Evolutionary conservation across 2,329 filamentous ascomycete genomes (phyloP), one percentile per base, ranked within the genome.

Genomic region (Helotiales sp.): DNA sequence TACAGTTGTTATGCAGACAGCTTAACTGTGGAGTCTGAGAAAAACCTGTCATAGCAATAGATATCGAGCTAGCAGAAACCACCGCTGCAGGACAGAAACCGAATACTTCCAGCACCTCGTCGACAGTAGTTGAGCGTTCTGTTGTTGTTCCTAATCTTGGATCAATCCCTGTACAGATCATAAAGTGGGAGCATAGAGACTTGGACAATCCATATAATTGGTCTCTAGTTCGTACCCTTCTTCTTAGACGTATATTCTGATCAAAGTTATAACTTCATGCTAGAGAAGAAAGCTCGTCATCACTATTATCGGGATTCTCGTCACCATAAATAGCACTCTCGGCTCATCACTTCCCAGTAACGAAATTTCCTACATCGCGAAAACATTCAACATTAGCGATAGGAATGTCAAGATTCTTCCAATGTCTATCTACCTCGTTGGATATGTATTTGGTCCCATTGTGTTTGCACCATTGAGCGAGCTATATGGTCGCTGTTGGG

Each of bases 381-480:
- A 40, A 1, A 28, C 61, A 40, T 55, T 63, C 15, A 24, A 37
- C 2, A 47, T 63, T 24, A 40, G 17, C 0, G 20, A 32, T 6
- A 55, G 17, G n/a, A 30, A 26, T n/a, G 22, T 55, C 26, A 26
- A 55, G 7, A 54, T 55, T 15, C 61, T 63, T 7, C 61, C 40
- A 6, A 55, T 43, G 24, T 40, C 61, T 1, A 32, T 63, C 13
- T 63, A 55, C 24, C 61, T 63, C 32, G 22, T 63, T 10, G 61
- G 61, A 17, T 63, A 63, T 10, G 28, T 88, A 26, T 50, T 66
- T 70, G 76, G 79, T 0, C 86, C 86, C 0, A 77, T 89, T 10
- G 77, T 89, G 20, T 89, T 87, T 82, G 88, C 86, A 0, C 89
- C 89, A 0, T 74, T 90, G 6, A 89, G 85, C 61, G 89, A 91